phyloP scores from a whole-genome alignment of 345 rosid species.

The Xanthoceras sorbifolium region DNA sequence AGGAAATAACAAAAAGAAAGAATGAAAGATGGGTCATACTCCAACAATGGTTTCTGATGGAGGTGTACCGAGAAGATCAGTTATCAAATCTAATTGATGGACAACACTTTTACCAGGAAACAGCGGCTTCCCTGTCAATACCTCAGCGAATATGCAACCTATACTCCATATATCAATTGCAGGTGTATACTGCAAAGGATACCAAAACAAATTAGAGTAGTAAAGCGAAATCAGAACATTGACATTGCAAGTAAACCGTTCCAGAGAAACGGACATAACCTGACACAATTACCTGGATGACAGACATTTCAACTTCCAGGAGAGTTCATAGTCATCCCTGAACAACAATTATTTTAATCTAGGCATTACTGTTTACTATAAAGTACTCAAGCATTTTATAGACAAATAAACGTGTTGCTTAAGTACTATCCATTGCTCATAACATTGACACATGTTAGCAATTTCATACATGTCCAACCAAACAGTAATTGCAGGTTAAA shows the following conservation, averaged over 20 bases:
- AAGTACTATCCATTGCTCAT: constrained; percentile 22
- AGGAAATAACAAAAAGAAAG: not conserved
- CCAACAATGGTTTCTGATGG: constrained; percentile 80
- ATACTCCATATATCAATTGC: constrained; percentile 99
- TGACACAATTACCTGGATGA: constrained; percentile 86
- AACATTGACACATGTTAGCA: constrained; percentile 2
- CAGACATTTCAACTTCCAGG: constrained; percentile 96
- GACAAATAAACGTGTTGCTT: constrained; percentile 30
- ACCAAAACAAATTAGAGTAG: constrained; percentile 31
- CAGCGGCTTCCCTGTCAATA: constrained; percentile 92
- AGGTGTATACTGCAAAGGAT: constrained; percentile 85
- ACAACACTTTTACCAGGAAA: constrained; percentile 98
- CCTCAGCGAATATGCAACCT: constrained; percentile 99
- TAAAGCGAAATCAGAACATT: constrained; percentile 15
- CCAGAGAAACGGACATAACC: constrained; percentile 46
- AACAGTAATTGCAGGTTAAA: not conserved
- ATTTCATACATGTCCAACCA: constrained; percentile 3
- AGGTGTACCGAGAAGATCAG: constrained; percentile 97
- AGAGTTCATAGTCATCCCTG: constrained; percentile 99
- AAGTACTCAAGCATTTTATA: constrained; percentile 49
- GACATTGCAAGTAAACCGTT: constrained; percentile 26
- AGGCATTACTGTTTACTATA: constrained; percentile 67
- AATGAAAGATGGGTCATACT: constrained; percentile 46
- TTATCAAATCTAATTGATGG: constrained; percentile 94
- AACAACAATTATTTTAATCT: constrained; percentile 94